phyloP scores from a whole-genome alignment of 164 flowering plant genomes.

The Liquidambar formosana region DNA sequence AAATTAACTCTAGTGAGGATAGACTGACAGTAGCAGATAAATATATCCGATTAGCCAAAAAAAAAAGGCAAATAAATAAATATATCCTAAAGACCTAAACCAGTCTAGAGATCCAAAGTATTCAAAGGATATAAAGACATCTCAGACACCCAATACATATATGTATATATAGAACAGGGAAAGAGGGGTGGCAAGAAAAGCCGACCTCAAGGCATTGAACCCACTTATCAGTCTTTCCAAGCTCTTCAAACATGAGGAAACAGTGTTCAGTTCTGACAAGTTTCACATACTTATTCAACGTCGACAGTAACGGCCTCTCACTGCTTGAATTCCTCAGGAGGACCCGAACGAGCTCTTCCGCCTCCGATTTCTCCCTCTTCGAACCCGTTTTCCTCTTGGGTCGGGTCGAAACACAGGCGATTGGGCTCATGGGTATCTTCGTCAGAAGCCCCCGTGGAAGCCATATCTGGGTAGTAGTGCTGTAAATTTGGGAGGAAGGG shows the following conservation, averaged over 20 bases:
- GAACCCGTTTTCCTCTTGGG: constrained; percentile 30
- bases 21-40: no score
- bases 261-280: constrained; percentile 81
- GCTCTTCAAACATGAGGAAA: constrained; percentile 88
- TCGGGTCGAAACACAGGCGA: constrained; percentile 28
- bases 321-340: constrained; percentile 49
- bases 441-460: constrained; percentile 4
- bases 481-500: constrained; percentile 2
- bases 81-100: no score
- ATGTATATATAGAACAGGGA: not conserved
- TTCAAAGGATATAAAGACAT: not conserved
- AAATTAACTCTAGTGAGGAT: no score
- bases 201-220: constrained; percentile 93
- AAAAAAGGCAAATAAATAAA: no score
- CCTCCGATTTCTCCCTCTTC: constrained; percentile 40
- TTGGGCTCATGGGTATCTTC: constrained; percentile 4
- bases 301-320: constrained; percentile 55
- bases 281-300: constrained; percentile 69
- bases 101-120: no score
- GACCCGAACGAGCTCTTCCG: constrained; percentile 46
- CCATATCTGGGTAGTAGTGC: not conserved
- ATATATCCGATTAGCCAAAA: no score
- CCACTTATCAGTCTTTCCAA: constrained; percentile 82
- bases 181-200: not conserved
- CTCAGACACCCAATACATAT: no score